Percentiles rank a stretch among this genome's conserved stretches.
Evolutionary conservation across 2,329 filamentous ascomycete genomes (phyloP).

Genomic region (Aspergillus aculeatus): DNA sequence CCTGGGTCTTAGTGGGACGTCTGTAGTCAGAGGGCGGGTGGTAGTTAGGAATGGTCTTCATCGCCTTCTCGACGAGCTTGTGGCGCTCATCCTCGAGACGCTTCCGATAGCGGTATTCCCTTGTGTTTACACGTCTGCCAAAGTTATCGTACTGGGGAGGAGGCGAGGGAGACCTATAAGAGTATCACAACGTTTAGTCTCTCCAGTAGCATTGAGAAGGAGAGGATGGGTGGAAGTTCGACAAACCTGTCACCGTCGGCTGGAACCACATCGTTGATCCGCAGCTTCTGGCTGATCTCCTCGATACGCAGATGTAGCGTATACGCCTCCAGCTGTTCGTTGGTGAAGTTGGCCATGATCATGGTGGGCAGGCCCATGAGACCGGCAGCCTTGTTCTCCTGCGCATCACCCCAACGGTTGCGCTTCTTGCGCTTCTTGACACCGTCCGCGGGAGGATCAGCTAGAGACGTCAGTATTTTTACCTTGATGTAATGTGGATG

Average conservation of each 20-base stretch:
- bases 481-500: neutral
- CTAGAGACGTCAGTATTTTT: constrained; percentile 27
- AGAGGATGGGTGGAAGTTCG: neutral
- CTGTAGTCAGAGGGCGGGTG: constrained; percentile 98
- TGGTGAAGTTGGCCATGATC: constrained; percentile 97
- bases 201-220: neutral
- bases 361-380: constrained; percentile 96
- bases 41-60: constrained; percentile 99
- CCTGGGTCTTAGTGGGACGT: constrained; percentile 98
- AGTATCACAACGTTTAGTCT: neutral
- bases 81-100: constrained; percentile 97
- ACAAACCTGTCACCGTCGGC: constrained; percentile 90
- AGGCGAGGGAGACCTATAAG: constrained; percentile 84
- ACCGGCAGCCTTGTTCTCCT: constrained; percentile 97
- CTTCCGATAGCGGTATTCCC: constrained; percentile 98
- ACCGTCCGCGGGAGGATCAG: constrained; percentile 64
- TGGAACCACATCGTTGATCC: constrained; percentile 98
- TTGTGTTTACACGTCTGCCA: constrained; percentile 97
- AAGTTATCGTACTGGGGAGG: constrained; percentile 99
- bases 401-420: constrained; percentile 95
- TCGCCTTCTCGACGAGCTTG: constrained; percentile 97
- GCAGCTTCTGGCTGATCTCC: constrained; percentile 98
- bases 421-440: constrained; percentile 93
- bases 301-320: constrained; percentile 95
- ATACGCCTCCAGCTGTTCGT: constrained; percentile 96